A percentile compares a stretch with the other conserved stretches of the same genome.
These are phyloP conservation scores for Ustilago lituana DNA, from an alignment of 1,284 basidiomycete genomes.

Conservation along the genomic window DNA sequence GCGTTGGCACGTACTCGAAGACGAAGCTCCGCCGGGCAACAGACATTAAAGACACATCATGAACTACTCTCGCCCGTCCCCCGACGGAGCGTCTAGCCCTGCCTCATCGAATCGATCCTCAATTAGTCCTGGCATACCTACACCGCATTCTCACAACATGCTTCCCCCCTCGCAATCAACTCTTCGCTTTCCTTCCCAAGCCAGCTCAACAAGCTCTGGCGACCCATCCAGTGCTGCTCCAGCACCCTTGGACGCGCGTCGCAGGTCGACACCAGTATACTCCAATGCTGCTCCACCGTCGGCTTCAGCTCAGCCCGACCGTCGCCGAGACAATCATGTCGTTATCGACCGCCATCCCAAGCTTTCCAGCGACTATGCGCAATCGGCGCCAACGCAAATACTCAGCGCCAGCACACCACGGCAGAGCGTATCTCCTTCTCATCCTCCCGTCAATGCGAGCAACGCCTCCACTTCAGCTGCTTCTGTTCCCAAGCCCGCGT, in stretches of 20 bases:
- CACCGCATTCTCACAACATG: constrained; percentile 16
- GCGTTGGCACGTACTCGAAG: no score
- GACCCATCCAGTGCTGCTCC: constrained; percentile 2
- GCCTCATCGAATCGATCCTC: constrained; percentile 9
- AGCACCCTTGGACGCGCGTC: constrained; percentile 16
- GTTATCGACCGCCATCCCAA: constrained; percentile 1
- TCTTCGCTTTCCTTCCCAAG: constrained; percentile 36
- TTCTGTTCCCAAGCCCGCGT: not conserved
- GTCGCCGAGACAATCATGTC: constrained; percentile 8
- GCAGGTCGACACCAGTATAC: constrained; percentile 18
- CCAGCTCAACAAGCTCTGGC: constrained; percentile 13
- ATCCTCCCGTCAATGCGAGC: not conserved
- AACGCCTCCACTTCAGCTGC: not conserved
- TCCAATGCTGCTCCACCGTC: not conserved
- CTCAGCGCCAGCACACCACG: not conserved
- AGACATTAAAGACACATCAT: not conserved
- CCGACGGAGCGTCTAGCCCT: constrained; percentile 9
- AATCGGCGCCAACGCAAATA: not conserved
- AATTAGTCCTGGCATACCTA: constrained; percentile 3
- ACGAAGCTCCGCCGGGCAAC: not conserved
- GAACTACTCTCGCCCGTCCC: constrained; percentile 17
- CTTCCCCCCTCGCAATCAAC: constrained; percentile 33
- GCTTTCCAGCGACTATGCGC: not conserved
- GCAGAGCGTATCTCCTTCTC: constrained; percentile 3
- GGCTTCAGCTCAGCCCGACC: not conserved